Conservation (phyloP, 2,329 filamentous ascomycete genomes). For the Bipolaris victoriae region DNA sequence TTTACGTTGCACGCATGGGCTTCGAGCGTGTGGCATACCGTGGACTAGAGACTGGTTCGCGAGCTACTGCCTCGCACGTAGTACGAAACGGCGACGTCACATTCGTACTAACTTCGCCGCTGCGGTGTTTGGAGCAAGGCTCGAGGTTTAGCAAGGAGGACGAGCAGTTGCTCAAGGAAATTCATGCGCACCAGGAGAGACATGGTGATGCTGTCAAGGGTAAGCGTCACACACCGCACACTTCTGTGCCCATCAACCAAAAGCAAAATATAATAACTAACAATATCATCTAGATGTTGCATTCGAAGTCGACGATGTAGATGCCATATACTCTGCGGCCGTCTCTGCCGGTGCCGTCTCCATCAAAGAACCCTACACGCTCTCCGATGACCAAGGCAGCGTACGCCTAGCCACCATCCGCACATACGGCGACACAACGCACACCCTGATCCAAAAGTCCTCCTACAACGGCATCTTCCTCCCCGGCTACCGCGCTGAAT, state of each 20-base stretch:
- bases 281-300: constrained; percentile 70
- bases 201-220: constrained; percentile 91
- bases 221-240: constrained; percentile 15
- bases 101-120: constrained; percentile 83
- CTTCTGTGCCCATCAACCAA: not conserved
- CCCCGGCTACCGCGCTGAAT: constrained; percentile 74
- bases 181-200: constrained; percentile 80
- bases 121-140: constrained; percentile 59
- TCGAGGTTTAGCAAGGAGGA: constrained; percentile 60
- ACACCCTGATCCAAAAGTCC: constrained; percentile 80
- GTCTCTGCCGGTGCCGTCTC: constrained; percentile 68
- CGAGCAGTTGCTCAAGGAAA: constrained; percentile 69
- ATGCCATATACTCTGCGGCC: constrained; percentile 77
- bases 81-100: constrained; percentile 76
- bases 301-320: constrained; percentile 90
- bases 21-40: constrained; percentile 83
- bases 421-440: constrained; percentile 94
- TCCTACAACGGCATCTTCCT: constrained; percentile 79
- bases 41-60: constrained; percentile 85
- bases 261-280: not conserved
- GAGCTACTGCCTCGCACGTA: constrained; percentile 82
- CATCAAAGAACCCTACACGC: constrained; percentile 64
- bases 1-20: constrained; percentile 86
- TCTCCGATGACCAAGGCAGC: constrained; percentile 66
- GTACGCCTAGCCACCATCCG: constrained; percentile 79